Percentiles rank a stretch among this genome's conserved stretches.
Conservation (phyloP, 1,139 yeast species). For the Groenewaldozyma auringiensis region DNA sequence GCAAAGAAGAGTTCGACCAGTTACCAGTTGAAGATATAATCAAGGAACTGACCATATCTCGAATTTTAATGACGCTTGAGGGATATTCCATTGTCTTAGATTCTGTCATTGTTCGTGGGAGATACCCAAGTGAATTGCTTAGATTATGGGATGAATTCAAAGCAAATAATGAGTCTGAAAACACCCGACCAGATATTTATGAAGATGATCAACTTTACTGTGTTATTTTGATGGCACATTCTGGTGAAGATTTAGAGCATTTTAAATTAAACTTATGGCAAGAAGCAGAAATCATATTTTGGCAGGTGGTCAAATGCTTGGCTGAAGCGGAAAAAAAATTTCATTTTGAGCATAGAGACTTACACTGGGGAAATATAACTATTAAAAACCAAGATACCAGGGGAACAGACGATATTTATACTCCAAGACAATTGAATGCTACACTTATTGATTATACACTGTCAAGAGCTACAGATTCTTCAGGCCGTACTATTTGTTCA, state of each 20-base stretch:
- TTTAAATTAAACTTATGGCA: constrained; percentile 42
- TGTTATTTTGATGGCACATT: constrained; percentile 40
- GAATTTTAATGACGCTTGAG: constrained; percentile 30
- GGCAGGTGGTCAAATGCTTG: constrained; percentile 44
- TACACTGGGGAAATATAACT: constrained; percentile 54
- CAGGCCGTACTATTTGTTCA: constrained; percentile 25
- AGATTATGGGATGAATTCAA: constrained; percentile 40
- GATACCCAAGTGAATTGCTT: constrained; percentile 36
- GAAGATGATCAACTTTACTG: constrained; percentile 37
- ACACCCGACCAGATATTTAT: constrained; percentile 34
- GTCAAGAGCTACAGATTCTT: constrained; percentile 36
- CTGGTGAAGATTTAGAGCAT: constrained; percentile 43
- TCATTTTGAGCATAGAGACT: constrained; percentile 60
- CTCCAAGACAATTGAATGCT: constrained; percentile 29
- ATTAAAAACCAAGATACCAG: constrained; percentile 12
- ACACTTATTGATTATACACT: constrained; percentile 53
- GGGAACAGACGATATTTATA: constrained; percentile 12
- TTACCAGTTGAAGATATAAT: constrained; percentile 38
- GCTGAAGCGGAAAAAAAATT: constrained; percentile 43
- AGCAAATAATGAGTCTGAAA: constrained; percentile 26
- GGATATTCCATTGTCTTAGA: constrained; percentile 39
- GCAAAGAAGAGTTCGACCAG: constrained; percentile 37
- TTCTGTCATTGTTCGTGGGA: constrained; percentile 41
- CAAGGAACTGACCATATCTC: constrained; percentile 42
- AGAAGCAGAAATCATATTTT: constrained; percentile 46